Evolutionary conservation across 1,284 basidiomycete species (phyloP).

Genomic region (Paramarasmius palmivorus): DNA sequence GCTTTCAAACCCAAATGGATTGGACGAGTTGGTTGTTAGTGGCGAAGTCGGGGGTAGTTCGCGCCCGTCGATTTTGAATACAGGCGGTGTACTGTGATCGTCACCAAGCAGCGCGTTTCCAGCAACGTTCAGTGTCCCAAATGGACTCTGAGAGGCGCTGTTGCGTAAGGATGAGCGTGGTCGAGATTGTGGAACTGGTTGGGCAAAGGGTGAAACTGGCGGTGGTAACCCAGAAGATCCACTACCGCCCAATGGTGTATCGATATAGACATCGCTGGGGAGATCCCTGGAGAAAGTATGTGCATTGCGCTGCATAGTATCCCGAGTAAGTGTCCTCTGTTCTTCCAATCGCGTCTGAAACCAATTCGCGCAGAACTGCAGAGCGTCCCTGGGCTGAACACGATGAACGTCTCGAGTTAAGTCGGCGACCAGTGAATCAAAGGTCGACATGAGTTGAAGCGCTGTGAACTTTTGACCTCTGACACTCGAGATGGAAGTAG

Average conservation of each 20-base stretch:
- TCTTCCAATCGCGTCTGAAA: constrained; percentile 87
- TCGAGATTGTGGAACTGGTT: constrained; percentile 38
- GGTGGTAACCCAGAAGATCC: constrained; percentile 1
- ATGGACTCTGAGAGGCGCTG: constrained; percentile 62
- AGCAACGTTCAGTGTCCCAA: constrained; percentile 74
- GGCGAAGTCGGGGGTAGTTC: constrained; percentile 66
- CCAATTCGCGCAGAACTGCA: constrained; percentile 97
- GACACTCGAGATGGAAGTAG: background rate
- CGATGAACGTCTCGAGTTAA: constrained; percentile 85
- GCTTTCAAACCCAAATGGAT: constrained; percentile 51
- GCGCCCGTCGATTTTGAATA: constrained; percentile 58
- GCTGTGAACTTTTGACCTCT: background rate
- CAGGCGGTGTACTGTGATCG: constrained; percentile 43
- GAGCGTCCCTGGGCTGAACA: constrained; percentile 84
- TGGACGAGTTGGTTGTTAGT: constrained; percentile 38
- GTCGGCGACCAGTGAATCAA: constrained; percentile 80
- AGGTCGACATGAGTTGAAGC: constrained; percentile 57
- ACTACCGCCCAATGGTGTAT: constrained; percentile 42
- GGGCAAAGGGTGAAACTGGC: constrained; percentile 24
- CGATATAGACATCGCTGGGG: constrained; percentile 60
- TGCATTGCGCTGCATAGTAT: constrained; percentile 56
- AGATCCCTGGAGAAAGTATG: constrained; percentile 49
- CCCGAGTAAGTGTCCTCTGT: constrained; percentile 71
- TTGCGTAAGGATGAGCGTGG: constrained; percentile 51
- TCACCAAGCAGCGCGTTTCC: constrained; percentile 71